A percentile compares a stretch with the other conserved stretches of the same genome.
Conservation (phyloP, 345 rosid genomes). For the Tarenaya hassleriana region DNA sequence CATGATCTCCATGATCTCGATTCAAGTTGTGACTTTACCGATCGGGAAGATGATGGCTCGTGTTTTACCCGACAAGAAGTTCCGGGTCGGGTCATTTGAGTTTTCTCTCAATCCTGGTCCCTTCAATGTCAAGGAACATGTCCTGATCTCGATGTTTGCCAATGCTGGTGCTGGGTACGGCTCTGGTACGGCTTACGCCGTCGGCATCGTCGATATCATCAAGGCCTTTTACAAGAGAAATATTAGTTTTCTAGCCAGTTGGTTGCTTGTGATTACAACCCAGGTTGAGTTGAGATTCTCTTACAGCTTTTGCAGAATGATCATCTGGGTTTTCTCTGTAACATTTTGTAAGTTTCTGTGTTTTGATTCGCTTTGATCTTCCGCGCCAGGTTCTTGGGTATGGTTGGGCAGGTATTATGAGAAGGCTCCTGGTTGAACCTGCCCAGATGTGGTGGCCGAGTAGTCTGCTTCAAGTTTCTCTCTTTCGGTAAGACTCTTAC, state of each 20-base stretch:
- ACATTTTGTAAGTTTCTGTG: background rate
- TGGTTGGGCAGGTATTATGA: constrained; percentile 66
- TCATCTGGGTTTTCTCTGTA: background rate
- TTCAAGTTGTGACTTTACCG: constrained; percentile 53
- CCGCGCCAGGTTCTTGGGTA: constrained; percentile 47
- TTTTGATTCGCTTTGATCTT: background rate
- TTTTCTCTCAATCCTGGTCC: constrained; percentile 47
- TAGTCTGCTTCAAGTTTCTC: constrained; percentile 55
- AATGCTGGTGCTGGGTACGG: constrained; percentile 54
- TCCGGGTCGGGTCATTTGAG: constrained; percentile 33
- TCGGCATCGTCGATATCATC: constrained; percentile 47
- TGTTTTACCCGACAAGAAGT: constrained; percentile 35
- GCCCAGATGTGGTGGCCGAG: constrained; percentile 74
- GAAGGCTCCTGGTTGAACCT: constrained; percentile 57
- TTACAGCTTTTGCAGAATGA: no score
- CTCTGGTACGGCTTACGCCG: constrained; percentile 47
- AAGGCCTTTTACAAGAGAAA: constrained; percentile 46
- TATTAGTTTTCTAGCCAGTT: constrained; percentile 52
- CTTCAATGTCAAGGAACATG: constrained; percentile 46
- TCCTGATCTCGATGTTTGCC: constrained; percentile 47
- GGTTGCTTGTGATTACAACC: constrained; percentile 54
- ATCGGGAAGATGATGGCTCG: constrained; percentile 45
- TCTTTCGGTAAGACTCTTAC: constrained; percentile 41
- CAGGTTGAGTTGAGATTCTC: constrained; percentile 31
- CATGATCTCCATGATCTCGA: constrained; percentile 44